phyloP scores from a whole-genome alignment of 768 basidiomycete species.

The Sistotremastrum niveocremeum region DNA sequence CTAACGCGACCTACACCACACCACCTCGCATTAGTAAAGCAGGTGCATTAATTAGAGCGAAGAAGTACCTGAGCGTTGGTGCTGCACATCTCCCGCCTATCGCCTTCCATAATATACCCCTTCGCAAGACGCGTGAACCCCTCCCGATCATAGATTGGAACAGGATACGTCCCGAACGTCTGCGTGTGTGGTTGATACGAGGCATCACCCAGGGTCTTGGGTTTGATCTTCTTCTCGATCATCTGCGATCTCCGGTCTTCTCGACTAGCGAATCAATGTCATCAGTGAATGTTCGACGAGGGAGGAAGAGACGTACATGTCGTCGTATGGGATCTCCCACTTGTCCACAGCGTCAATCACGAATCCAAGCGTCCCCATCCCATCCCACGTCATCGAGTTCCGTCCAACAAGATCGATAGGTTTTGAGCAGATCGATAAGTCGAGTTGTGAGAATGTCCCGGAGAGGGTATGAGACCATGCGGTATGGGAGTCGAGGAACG shows the following conservation, averaged over 20 bases:
- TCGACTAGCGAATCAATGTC: too few species aligned
- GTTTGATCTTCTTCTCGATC: constrained; percentile 18
- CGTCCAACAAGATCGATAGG: constrained; percentile 59
- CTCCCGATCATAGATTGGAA: constrained; percentile 27
- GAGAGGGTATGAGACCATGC: constrained; percentile 64
- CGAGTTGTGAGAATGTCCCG: constrained; percentile 69
- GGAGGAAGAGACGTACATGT: constrained; percentile 37
- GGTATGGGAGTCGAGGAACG: constrained; percentile 56
- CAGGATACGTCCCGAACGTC: constrained; percentile 38
- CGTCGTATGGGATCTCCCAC: constrained; percentile 71
- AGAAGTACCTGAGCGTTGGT: constrained; percentile 45
- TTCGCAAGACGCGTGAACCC: constrained; percentile 49
- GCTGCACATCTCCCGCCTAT: constrained; percentile 35
- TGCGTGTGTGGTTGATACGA: constrained; percentile 39
- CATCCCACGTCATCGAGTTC: constrained; percentile 52
- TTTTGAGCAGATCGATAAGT: constrained; percentile 47
- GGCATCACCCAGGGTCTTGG: constrained; percentile 50
- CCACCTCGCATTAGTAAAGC: too few species aligned
- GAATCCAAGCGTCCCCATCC: constrained; percentile 51
- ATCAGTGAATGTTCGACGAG: background rate
- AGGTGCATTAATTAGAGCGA: too few species aligned
- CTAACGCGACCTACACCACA: constrained; percentile 48
- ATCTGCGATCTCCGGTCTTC: constrained; percentile 13
- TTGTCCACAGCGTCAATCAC: constrained; percentile 36
- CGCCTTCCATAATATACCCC: constrained; percentile 43